phyloP scores from a whole-genome alignment of 169 alveolate species.

The Plasmodium adleri region DNA sequence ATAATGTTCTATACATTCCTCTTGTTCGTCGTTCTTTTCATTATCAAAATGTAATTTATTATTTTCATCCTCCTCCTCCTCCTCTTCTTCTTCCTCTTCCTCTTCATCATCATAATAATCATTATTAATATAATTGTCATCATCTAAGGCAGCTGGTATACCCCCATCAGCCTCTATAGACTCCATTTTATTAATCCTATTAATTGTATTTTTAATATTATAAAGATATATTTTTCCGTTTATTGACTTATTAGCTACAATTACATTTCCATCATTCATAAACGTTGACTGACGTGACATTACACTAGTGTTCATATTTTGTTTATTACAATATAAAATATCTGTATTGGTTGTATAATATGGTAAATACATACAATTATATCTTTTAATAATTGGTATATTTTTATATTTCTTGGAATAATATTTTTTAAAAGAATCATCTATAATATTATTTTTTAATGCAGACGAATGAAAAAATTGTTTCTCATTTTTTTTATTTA shows the following conservation, averaged over 20 bases:
- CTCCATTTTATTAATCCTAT: slow-evolving; percentile 49
- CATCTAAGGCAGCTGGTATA: not conserved
- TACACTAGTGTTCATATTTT: not conserved
- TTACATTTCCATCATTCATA: slow-evolving; percentile 27
- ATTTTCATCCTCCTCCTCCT: not conserved
- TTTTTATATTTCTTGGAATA: slow-evolving; percentile 31
- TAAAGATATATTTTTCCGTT: slow-evolving; percentile 28
- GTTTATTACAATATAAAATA: slow-evolving; percentile 23
- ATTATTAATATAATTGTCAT: not conserved
- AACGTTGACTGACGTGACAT: not conserved
- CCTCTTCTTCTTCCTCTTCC: not conserved
- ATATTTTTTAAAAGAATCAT: slow-evolving; percentile 36
- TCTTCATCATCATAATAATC: not conserved
- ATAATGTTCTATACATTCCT: slow-evolving; percentile 4
- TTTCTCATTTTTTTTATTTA: slow-evolving; percentile 27
- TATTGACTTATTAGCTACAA: slow-evolving; percentile 52
- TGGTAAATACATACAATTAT: slow-evolving; percentile 52
- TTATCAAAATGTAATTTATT: not conserved
- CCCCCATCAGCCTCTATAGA: slow-evolving; percentile 32
- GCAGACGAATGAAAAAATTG: slow-evolving; percentile 29
- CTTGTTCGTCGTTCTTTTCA: not conserved
- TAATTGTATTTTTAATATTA: slow-evolving; percentile 33
- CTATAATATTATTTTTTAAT: slow-evolving; percentile 21
- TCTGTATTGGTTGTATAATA: slow-evolving; percentile 39
- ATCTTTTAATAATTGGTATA: slow-evolving; percentile 41